Conservation (phyloP, 441 rosid genomes). For the Eruca vesicaria region DNA sequence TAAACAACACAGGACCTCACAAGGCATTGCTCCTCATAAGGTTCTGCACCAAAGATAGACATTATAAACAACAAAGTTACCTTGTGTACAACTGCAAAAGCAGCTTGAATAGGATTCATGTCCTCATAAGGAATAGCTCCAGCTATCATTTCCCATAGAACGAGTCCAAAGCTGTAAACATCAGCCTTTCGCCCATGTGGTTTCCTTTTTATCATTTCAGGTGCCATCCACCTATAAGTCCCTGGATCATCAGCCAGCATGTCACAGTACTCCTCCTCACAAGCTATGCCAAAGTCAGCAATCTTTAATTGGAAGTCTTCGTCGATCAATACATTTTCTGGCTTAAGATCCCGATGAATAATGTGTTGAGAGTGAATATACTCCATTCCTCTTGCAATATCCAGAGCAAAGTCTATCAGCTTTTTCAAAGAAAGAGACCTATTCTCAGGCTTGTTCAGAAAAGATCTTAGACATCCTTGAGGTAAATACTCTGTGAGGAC, state of each 20-base stretch:
- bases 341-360: constrained; percentile 96
- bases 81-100: constrained; percentile 97
- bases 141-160: constrained; percentile 97
- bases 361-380: constrained; percentile 84
- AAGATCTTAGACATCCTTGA: constrained; percentile 92
- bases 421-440: constrained; percentile 63
- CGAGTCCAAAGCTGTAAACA: constrained; percentile 93
- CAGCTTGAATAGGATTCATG: constrained; percentile 99
- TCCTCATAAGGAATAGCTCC: constrained; percentile 93
- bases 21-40: too few species aligned
- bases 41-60: constrained; percentile 50
- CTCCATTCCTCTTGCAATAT: constrained; percentile 91
- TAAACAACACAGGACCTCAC: not conserved
- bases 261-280: constrained; percentile 84
- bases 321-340: constrained; percentile 81
- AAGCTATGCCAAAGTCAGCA: constrained; percentile 98
- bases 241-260: constrained; percentile 89
- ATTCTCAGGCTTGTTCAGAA: constrained; percentile 84
- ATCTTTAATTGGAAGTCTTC: constrained; percentile 70
- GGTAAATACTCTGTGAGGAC: constrained; percentile 85
- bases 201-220: constrained; percentile 92
- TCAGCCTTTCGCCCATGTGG: constrained; percentile 83
- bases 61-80: constrained; percentile 29
- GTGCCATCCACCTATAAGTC: constrained; percentile 99
- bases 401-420: constrained; percentile 64